These are phyloP conservation scores for Annulohypoxylon stygium DNA, from an alignment of 495 filamentous ascomycete genomes.

Conservation along the genomic window DNA sequence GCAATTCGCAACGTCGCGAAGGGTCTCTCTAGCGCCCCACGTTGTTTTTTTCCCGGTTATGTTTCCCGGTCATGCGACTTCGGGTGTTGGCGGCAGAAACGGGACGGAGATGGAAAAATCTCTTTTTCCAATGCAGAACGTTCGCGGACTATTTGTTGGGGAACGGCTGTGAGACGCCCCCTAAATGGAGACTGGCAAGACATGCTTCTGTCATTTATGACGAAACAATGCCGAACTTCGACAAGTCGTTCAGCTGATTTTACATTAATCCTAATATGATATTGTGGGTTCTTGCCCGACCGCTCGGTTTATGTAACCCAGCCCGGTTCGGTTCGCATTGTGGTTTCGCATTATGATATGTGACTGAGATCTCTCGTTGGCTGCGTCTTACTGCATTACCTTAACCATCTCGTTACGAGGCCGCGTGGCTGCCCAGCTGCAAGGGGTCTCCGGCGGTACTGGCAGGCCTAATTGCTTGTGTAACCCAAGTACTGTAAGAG, in stretches of 20 bases:
- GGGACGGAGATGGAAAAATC: constrained; percentile 11
- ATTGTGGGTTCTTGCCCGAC: constrained; percentile 12
- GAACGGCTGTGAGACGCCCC: background rate
- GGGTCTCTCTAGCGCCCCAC: constrained; percentile 19
- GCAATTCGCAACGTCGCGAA: constrained; percentile 12
- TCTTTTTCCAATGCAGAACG: constrained; percentile 9
- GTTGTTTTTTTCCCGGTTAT: constrained; percentile 17
- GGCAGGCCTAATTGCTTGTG: constrained; percentile 19
- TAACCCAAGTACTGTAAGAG: constrained; percentile 28
- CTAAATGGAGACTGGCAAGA: constrained; percentile 4
- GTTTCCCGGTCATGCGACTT: constrained; percentile 18
- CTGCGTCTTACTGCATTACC: constrained; percentile 7
- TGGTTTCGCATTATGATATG: constrained; percentile 22
- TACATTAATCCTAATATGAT: constrained; percentile 10
- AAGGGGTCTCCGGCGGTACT: constrained; percentile 24
- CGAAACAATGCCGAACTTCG: constrained; percentile 10
- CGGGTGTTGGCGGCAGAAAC: constrained; percentile 25
- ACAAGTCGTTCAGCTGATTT: constrained; percentile 17
- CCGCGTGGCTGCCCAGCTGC: constrained; percentile 40
- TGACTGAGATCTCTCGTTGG: constrained; percentile 29
- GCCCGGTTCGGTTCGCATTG: constrained; percentile 13
- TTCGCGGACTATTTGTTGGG: constrained; percentile 17
- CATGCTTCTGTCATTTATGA: constrained; percentile 43
- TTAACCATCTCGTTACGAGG: constrained; percentile 28
- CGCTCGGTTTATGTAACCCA: constrained; percentile 28